A percentile compares a stretch with the other conserved stretches of the same genome.
These are phyloP conservation scores for Syzygium malaccense DNA, from an alignment of 441 rosid species.

Conservation along the genomic window DNA sequence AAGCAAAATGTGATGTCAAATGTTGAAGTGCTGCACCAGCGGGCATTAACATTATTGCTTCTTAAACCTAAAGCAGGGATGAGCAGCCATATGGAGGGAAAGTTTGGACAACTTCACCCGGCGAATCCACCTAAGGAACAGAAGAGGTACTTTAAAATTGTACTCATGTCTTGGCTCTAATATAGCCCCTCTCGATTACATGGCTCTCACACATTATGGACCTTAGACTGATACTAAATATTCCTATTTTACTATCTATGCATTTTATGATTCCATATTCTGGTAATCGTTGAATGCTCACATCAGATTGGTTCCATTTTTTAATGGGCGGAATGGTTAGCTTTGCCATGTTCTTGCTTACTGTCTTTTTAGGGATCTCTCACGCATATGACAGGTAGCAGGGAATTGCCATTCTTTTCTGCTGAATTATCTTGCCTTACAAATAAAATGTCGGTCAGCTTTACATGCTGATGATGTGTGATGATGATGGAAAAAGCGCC, in stretches of 20 bases:
- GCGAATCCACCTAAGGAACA: slow-evolving; percentile 24
- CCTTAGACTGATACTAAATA: not conserved
- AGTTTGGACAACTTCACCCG: slow-evolving; percentile 17
- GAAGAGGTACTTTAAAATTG: slow-evolving; percentile 42
- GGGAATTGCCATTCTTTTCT: not conserved
- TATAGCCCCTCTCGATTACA: not conserved
- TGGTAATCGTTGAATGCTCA: not conserved
- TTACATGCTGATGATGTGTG: not conserved
- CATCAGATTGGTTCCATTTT: not conserved
- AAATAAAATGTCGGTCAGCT: not conserved
- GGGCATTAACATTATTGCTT: not conserved
- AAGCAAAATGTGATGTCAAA: not conserved
- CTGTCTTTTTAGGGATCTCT: not conserved
- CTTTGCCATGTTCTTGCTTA: not conserved
- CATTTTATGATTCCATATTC: not conserved
- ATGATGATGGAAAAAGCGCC: not conserved
- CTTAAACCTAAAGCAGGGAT: slow-evolving; percentile 24
- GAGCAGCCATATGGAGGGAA: slow-evolving; percentile 24
- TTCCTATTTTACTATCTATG: not conserved
- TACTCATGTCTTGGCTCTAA: not conserved
- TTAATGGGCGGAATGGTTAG: not conserved
- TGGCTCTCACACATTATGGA: not conserved
- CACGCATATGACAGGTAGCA: not conserved
- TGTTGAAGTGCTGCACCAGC: not conserved
- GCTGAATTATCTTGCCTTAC: not conserved